Percentiles rank a stretch among this genome's conserved stretches.
Evolutionary conservation across 805 yeast species (phyloP).

Genomic region (Lipomyces chichibuensis): DNA sequence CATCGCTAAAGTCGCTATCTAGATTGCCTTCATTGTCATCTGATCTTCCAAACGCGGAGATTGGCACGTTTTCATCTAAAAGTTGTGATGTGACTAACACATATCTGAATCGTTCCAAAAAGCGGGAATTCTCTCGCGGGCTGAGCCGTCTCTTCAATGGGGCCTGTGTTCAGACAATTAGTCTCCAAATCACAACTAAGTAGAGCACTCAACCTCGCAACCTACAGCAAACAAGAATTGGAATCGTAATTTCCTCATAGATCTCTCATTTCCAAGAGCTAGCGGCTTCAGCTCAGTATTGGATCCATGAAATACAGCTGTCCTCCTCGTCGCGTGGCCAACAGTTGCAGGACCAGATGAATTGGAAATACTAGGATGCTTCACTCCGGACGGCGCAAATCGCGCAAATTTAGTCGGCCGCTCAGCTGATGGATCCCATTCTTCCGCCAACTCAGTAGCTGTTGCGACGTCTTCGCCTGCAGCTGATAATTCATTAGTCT

Average conservation of each 20-base stretch:
- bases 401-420: background rate
- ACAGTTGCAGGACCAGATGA: background rate
- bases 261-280: conserved; percentile 15
- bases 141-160: conserved; percentile 23
- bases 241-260: conserved; percentile 27
- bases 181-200: background rate
- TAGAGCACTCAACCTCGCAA: background rate
- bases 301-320: background rate
- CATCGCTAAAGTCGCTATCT: conserved; percentile 1
- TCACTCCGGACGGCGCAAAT: conserved; percentile 7
- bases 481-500: conserved; percentile 5
- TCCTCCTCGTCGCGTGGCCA: background rate
- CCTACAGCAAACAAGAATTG: conserved; percentile 30
- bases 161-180: conserved; percentile 15
- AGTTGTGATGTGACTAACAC: conserved; percentile 54
- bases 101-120: conserved; percentile 58
- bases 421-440: conserved; percentile 11
- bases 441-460: conserved; percentile 9
- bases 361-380: background rate
- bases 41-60: conserved; percentile 8
- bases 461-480: conserved; percentile 20
- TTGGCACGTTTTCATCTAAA: conserved; percentile 45
- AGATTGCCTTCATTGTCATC: background rate
- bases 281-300: conserved; percentile 17
- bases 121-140: conserved; percentile 43